phyloP scores from a whole-genome alignment of 306 rosid species.

The Cucumis cinereus region DNA sequence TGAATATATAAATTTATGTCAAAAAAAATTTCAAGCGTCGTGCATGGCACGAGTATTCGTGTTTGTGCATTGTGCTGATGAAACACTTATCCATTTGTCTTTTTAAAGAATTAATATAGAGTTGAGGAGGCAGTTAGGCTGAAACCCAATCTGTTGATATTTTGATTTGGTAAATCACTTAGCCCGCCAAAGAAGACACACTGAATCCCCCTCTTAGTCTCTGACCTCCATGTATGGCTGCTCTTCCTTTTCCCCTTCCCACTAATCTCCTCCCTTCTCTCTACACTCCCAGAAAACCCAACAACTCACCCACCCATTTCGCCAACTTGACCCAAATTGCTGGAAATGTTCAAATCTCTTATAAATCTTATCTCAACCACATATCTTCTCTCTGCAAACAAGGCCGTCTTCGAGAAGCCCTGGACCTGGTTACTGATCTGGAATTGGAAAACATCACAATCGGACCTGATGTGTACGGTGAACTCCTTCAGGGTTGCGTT shows the following conservation, averaged over 20 bases:
- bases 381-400: conserved; percentile 48
- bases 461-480: conserved; percentile 48
- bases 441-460: conserved; percentile 10
- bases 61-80: no score
- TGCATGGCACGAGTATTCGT: no score
- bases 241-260: conserved; percentile 22
- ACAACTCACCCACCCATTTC: conserved; percentile 14
- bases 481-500: conserved; percentile 73
- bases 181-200: neutral
- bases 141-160: neutral
- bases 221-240: conserved; percentile 39
- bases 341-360: conserved; percentile 5
- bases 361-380: conserved; percentile 23
- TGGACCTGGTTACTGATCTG: conserved; percentile 26
- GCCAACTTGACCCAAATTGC: conserved; percentile 14
- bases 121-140: no score
- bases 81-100: no score
- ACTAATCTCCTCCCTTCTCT: conserved; percentile 10
- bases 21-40: no score
- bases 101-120: no score
- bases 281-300: conserved; percentile 8
- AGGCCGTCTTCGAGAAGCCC: conserved; percentile 33
- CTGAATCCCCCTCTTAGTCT: neutral
- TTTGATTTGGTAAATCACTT: neutral
- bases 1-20: no score